These are phyloP conservation scores for Metschnikowia picachoensis DNA, from an alignment of 805 yeast genomes.

Conservation along the genomic window DNA sequence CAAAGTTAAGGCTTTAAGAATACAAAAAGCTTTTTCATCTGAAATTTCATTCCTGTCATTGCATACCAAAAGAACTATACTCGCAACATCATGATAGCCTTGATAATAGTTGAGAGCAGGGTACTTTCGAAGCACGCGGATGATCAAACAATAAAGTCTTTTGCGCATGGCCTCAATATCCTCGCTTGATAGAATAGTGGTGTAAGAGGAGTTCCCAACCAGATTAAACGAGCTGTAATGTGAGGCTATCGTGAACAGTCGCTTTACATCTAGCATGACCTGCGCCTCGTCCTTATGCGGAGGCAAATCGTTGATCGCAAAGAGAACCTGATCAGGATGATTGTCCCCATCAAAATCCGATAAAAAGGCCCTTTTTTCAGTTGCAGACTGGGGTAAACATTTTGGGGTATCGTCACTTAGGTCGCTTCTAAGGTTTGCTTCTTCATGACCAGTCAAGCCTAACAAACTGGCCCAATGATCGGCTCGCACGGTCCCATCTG, in stretches of 20 bases:
- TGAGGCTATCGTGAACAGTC: slow-evolving; percentile 55
- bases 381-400: no score
- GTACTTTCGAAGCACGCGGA: slow-evolving; percentile 53
- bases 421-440: no score
- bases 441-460: background rate
- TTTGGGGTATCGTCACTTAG: no score
- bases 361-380: no score
- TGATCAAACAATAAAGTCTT: slow-evolving; percentile 43
- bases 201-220: slow-evolving; percentile 23
- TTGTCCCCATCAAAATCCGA: background rate
- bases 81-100: slow-evolving; percentile 87
- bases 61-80: slow-evolving; percentile 58
- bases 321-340: background rate
- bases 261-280: slow-evolving; percentile 68
- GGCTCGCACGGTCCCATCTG: background rate
- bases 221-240: slow-evolving; percentile 25
- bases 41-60: slow-evolving; percentile 16
- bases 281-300: slow-evolving; percentile 75
- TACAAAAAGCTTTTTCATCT: slow-evolving; percentile 33
- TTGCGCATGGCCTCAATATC: slow-evolving; percentile 35
- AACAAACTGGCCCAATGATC: background rate
- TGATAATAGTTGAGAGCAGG: slow-evolving; percentile 78
- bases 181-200: slow-evolving; percentile 31
- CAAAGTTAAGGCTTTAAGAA: slow-evolving; percentile 56
- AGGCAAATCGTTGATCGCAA: slow-evolving; percentile 25